These are phyloP conservation scores for Mycena indigotica DNA, from an alignment of 768 basidiomycete genomes.

Conservation along the genomic window DNA sequence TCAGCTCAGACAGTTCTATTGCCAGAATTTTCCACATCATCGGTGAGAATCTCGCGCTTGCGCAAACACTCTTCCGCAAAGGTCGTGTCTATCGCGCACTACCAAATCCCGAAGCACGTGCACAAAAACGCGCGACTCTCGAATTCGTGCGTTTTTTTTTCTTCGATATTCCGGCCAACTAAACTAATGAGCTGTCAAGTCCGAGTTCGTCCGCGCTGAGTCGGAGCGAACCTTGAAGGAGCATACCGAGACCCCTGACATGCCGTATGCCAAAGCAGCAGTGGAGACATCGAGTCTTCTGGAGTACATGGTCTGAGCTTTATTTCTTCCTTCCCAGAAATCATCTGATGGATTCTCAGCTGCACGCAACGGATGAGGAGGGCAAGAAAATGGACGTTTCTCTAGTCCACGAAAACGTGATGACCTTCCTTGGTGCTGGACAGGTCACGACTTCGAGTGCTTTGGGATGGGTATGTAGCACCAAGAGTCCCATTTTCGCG, in stretches of 20 bases:
- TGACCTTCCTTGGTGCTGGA: constrained; percentile 17
- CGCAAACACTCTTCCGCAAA: constrained; percentile 15
- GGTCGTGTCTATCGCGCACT: constrained; percentile 16
- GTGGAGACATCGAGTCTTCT: constrained; percentile 10
- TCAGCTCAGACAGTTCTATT: not conserved
- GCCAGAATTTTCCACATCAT: not conserved
- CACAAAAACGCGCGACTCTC: not conserved
- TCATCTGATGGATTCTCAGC: not conserved
- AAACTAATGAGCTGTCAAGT: not conserved
- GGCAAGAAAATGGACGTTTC: constrained; percentile 16
- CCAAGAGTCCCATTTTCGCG: not conserved
- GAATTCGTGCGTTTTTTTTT: not conserved
- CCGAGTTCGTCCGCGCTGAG: not conserved
- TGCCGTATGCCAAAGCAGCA: not conserved
- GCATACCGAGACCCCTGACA: not conserved
- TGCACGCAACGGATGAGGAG: constrained; percentile 19
- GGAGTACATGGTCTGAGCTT: constrained; percentile 13
- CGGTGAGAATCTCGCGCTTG: constrained; percentile 2
- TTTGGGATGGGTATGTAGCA: constrained; percentile 7
- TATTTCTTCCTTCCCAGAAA: not conserved
- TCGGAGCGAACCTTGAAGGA: not conserved
- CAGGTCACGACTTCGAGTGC: constrained; percentile 20
- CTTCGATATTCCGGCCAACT: not conserved
- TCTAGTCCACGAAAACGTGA: constrained; percentile 12
- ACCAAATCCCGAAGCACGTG: constrained; percentile 12